These are phyloP conservation scores for Megacollybia platyphylla DNA, from an alignment of 1,284 basidiomycete genomes.

Conservation along the genomic window DNA sequence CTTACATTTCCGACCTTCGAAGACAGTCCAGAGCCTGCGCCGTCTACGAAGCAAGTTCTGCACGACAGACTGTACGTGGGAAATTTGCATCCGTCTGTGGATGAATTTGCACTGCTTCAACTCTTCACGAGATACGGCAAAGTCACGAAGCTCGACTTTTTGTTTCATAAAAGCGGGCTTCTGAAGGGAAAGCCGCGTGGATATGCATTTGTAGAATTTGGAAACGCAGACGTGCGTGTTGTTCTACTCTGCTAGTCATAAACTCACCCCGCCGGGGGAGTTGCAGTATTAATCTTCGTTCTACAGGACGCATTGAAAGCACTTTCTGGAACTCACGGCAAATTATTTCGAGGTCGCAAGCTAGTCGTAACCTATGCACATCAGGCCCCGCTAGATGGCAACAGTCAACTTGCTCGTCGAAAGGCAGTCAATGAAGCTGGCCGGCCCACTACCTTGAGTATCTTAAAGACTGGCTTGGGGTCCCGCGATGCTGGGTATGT, in stretches of 20 bases:
- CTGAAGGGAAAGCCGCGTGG: conserved; percentile 88
- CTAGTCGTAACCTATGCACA: conserved; percentile 85
- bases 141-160: conserved; percentile 83
- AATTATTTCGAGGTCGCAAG: conserved; percentile 75
- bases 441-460: conserved; percentile 77
- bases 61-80: conserved; percentile 83
- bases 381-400: conserved; percentile 49
- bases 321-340: conserved; percentile 64
- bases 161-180: conserved; percentile 89
- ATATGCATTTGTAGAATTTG: conserved; percentile 90
- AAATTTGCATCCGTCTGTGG: conserved; percentile 78
- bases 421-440: conserved; percentile 43
- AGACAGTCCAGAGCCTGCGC: conserved; percentile 7
- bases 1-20: conserved; percentile 12
- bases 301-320: conserved; percentile 72
- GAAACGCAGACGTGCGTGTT: conserved; percentile 62
- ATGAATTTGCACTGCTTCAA: conserved; percentile 85
- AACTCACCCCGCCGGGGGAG: conserved; percentile 29
- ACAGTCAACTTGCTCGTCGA: conserved; percentile 15
- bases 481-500: conserved; percentile 50
- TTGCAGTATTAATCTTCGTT: not conserved
- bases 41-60: conserved; percentile 16
- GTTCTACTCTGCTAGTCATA: conserved; percentile 7
- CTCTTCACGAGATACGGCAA: conserved; percentile 87
- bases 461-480: conserved; percentile 64